Evolutionary conservation across 768 basidiomycete species (phyloP).

Genomic region (Royoungia palumana): DNA sequence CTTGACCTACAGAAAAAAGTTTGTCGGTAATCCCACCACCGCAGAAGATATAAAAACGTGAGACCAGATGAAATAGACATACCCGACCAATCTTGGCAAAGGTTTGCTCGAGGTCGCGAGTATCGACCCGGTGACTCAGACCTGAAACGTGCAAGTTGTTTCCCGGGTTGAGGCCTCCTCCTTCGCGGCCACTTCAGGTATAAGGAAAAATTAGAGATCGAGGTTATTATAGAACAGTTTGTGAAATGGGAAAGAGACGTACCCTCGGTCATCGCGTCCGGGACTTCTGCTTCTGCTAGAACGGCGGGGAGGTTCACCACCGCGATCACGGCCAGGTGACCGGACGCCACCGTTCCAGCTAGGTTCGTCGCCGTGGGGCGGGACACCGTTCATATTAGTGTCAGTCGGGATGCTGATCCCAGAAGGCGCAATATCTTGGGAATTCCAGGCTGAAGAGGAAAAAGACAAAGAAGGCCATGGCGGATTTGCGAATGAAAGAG

Average conservation of each 20-base stretch:
- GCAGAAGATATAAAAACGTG: background rate
- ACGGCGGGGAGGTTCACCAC: slow-evolving; percentile 55
- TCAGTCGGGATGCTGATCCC: slow-evolving; percentile 73
- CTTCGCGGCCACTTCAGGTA: slow-evolving; percentile 21
- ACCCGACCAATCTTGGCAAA: slow-evolving; percentile 90
- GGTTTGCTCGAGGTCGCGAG: slow-evolving; percentile 80
- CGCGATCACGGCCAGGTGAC: slow-evolving; percentile 39
- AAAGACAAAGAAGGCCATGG: slow-evolving; percentile 4
- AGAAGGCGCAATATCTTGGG: slow-evolving; percentile 75
- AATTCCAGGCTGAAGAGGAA: slow-evolving; percentile 69
- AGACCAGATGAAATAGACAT: slow-evolving; percentile 30
- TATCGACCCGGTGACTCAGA: slow-evolving; percentile 62
- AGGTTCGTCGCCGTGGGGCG: slow-evolving; percentile 48
- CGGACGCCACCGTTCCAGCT: slow-evolving; percentile 49
- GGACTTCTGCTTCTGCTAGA: slow-evolving; percentile 82
- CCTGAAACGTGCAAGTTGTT: slow-evolving; percentile 67
- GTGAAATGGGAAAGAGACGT: slow-evolving; percentile 21
- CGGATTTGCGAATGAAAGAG: slow-evolving; percentile 28
- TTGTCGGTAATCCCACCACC: slow-evolving; percentile 4
- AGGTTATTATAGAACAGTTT: background rate
- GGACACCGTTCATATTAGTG: slow-evolving; percentile 42
- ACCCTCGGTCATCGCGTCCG: slow-evolving; percentile 56
- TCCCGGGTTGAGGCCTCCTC: slow-evolving; percentile 52
- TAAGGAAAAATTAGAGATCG: background rate
- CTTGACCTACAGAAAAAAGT: slow-evolving; percentile 38